Evolutionary conservation across 805 yeast genomes (phyloP).

Genomic region (Sporopachydermia lactativora): DNA sequence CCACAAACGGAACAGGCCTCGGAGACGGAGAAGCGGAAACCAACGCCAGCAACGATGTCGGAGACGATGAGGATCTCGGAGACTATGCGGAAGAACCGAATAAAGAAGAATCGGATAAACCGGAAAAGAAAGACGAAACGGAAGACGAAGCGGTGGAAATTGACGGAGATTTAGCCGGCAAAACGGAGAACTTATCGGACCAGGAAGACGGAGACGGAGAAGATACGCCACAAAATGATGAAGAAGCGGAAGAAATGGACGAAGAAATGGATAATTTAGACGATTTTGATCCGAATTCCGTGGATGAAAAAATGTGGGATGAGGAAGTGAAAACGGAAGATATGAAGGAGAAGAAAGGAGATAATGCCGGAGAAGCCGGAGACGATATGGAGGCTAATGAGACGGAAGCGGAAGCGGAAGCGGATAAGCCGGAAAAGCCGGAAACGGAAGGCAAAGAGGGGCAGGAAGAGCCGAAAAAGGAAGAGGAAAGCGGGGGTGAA

Average conservation of each 20-base stretch:
- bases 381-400: conserved; percentile 19
- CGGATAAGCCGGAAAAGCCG: conserved; percentile 23
- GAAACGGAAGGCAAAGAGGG: conserved; percentile 23
- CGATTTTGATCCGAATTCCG: conserved; percentile 85
- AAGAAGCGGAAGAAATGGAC: conserved; percentile 62
- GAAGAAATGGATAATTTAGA: conserved; percentile 84
- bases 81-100: conserved; percentile 8
- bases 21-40: conserved; percentile 91
- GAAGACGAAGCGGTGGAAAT: conserved; percentile 86
- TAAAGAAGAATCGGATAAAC: conserved; percentile 16
- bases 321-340: conserved; percentile 73
- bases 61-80: conserved; percentile 4
- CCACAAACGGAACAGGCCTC: conserved; percentile 78
- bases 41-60: conserved; percentile 22
- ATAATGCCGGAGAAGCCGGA: conserved; percentile 21
- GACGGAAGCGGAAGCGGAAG: conserved; percentile 16
- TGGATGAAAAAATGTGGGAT: conserved; percentile 97
- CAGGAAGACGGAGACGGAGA: conserved; percentile 44
- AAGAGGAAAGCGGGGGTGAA: conserved; percentile 37
- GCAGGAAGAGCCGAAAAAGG: conserved; percentile 28
- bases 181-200: conserved; percentile 64
- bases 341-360: conserved; percentile 52
- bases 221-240: conserved; percentile 33
- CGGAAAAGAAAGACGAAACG: conserved; percentile 37
- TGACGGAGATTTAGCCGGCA: conserved; percentile 96